Evolutionary conservation across 2,329 filamentous ascomycete genomes (phyloP), one percentile per base, ranked within the genome.

Genomic region (Cercospora berteroae): DNA sequence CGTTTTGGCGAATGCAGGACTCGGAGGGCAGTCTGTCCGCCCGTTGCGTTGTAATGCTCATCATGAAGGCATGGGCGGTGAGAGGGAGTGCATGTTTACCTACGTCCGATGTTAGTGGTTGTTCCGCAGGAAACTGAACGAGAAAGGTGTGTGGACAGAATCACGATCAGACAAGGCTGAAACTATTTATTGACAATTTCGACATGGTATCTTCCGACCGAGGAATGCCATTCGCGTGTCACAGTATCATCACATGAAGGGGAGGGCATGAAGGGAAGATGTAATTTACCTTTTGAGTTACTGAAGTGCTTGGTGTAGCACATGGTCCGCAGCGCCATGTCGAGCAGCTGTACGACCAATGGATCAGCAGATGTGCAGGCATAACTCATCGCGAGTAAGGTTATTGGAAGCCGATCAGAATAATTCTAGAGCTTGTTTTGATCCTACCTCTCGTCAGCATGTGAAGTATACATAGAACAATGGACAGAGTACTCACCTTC

Each of bases 161-260:
- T 36, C n/a, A 56, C 18, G 20, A 80, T 89, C 87, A 88, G 86
- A 89, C 87, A 89, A 89, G 87, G 87, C 87, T 89, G 87, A 89
- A 89, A 89, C 87, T 89, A 86, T 79, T 68, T 70, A 78, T 78
- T 80, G 83, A 87, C 85, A 86, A 82, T 61, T 83, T 86, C 86
- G 84, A 88, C 86, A 88, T 84, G 80, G 78, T 82, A 58, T 80
- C 80, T 88, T 88, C 85, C 84, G 87, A 82, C 85, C 85, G 87
- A 88, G 87, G 87, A 89, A 88, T 88, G 86, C 87, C 87, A 83
- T 66, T 84, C 66, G 62, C 64, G 44, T 87, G 86, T 88, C 86
- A 80, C 82, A 79, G 80, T 79, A 84, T 88, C 86, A 88, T 88
- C 86, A 89, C 80, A 77, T 44, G 66, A 68, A 59, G 57, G 50